Percentiles rank a stretch among this genome's conserved stretches.
These are phyloP conservation scores for Xylariaceae sp. DNA, from an alignment of 2,329 filamentous ascomycete genomes.

Conservation along the genomic window DNA sequence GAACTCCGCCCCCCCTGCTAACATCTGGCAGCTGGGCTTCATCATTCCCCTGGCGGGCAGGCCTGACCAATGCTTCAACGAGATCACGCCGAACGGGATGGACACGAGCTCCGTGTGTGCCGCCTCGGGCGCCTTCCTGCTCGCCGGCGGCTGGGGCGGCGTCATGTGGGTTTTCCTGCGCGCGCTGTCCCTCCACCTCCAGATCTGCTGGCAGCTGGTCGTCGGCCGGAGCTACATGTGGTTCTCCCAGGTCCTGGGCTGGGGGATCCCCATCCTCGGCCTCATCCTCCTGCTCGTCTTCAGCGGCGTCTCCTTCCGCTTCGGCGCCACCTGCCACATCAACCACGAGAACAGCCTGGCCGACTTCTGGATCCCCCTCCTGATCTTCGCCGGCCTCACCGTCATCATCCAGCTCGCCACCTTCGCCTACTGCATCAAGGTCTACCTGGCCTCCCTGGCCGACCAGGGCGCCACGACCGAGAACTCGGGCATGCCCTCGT, in stretches of 20 bases:
- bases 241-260: conserved; percentile 69
- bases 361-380: conserved; percentile 81
- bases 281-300: conserved; percentile 70
- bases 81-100: conserved; percentile 93
- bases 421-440: conserved; percentile 82
- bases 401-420: conserved; percentile 63
- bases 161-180: conserved; percentile 89
- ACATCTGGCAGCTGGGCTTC: conserved; percentile 58
- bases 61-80: conserved; percentile 77
- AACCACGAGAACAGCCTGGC: conserved; percentile 79
- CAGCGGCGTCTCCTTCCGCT: conserved; percentile 90
- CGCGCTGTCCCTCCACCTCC: conserved; percentile 84
- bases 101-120: conserved; percentile 73
- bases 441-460: conserved; percentile 78
- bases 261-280: conserved; percentile 73
- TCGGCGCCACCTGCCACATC: conserved; percentile 87
- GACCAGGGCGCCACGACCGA: conserved; percentile 66
- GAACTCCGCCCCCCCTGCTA: background rate
- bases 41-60: conserved; percentile 75
- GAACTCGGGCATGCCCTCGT: conserved; percentile 65
- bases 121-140: conserved; percentile 76
- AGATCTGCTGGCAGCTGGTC: conserved; percentile 95
- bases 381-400: conserved; percentile 57
- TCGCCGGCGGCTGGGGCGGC: conserved; percentile 77
- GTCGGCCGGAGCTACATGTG: conserved; percentile 88